Base-by-base conservation (phyloP, 176 grass and related monocot species). In the Triticum urartu region DNA sequence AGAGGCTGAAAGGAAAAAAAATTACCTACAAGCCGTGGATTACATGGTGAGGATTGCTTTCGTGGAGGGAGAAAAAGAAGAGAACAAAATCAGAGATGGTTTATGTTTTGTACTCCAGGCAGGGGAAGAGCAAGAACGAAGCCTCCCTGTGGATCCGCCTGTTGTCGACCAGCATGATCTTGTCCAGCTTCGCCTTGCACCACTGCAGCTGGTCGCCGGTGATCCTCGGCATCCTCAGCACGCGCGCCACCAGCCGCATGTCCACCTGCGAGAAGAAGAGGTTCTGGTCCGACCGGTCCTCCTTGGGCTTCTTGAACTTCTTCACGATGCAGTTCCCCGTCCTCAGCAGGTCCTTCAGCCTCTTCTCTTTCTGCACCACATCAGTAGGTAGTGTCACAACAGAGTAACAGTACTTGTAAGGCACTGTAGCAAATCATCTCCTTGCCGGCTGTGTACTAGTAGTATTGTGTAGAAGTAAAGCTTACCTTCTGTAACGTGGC, bases 71-170 rank as follows among this genome's bases (percentile, higher is more conserved):
- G n/a, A 74, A 59, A 33, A 25, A 60, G 14, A n/a, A 12, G 4
- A 10, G 28, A 20, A 14, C 13, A 76, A 82, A 74, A 75, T 1
- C 22, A 74, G 22, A 85, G 43, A 79, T 64, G 14, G 59, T 68
- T 82, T 81, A 85, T 85, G 79, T 83, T 59, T 67, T 84, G 48
- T 76, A 38, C 78, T 82, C 81, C 90, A 85, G 95, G 25, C 93
- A 94, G 88, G 96, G 96, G 68, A 98, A 98, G 78, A 98, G 88
- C 91, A 95, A 94, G 91, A 98, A 98, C 82, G 96, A 91, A 83
- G 96, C 79, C 67, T 98, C 96, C 90, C 96, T 98, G 82, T 92
- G 92, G 68, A 98, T 89, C 88, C 86, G 89, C 86, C 96, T 83
- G 83, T 76, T 76, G 14, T 94, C 90, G 68, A 94, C 82, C 17